Conservation (phyloP, 768 basidiomycete species). For the Galerina marginata region DNA sequence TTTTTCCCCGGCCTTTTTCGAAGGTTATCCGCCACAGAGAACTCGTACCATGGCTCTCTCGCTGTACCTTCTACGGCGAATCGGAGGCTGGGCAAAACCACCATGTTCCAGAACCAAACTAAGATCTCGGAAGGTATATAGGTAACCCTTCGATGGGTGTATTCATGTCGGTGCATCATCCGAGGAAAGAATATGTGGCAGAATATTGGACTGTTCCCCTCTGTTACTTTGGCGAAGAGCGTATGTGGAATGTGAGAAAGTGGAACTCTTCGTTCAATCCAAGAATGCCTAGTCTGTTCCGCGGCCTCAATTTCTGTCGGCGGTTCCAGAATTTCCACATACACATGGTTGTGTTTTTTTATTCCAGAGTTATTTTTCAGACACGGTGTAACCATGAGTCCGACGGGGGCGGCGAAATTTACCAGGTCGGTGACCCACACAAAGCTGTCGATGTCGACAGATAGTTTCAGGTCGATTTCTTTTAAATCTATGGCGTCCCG, state of each 20-base stretch:
- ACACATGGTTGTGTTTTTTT: neutral
- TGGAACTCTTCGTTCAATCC: neutral
- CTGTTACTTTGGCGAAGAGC: constrained; percentile 5
- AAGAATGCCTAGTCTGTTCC: neutral
- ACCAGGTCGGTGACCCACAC: neutral
- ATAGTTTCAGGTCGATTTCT: neutral
- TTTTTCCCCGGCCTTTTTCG: neutral
- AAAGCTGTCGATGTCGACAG: neutral
- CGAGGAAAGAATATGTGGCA: constrained; percentile 8
- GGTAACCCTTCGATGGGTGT: neutral
- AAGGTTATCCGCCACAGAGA: neutral
- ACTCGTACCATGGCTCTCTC: neutral
- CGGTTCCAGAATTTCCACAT: neutral
- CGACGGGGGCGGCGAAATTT: neutral
- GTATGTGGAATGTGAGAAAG: neutral
- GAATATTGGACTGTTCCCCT: constrained; percentile 6
- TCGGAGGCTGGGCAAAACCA: neutral
- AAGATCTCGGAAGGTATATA: neutral
- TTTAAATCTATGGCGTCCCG: neutral
- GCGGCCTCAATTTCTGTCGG: neutral
- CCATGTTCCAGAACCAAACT: neutral
- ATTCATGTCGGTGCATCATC: constrained; percentile 3
- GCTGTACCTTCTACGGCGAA: neutral
- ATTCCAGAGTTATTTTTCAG: neutral
- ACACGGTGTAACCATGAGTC: neutral